phyloP scores from a whole-genome alignment of 2,329 filamentous ascomycete species.

The Apiospora phragmitis region DNA sequence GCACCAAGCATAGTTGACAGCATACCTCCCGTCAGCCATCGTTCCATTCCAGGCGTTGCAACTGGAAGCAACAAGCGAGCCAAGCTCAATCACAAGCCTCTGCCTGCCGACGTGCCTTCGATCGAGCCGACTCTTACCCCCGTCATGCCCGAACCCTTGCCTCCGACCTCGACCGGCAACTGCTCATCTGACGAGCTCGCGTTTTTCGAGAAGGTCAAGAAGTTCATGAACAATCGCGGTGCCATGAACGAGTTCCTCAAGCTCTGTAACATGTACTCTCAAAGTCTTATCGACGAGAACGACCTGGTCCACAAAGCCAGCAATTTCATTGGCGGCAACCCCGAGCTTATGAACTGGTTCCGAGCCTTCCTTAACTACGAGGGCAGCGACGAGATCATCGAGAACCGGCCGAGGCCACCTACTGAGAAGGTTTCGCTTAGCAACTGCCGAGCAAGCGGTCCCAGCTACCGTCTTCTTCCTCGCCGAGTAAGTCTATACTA shows the following conservation, averaged over 20 bases:
- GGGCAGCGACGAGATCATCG: constrained; percentile 73
- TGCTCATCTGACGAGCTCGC: constrained; percentile 82
- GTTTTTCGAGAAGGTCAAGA: constrained; percentile 97
- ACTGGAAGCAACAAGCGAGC: constrained; percentile 60
- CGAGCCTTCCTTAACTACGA: constrained; percentile 80
- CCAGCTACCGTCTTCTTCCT: constrained; percentile 90
- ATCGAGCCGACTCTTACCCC: constrained; percentile 89
- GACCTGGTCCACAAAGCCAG: constrained; percentile 80
- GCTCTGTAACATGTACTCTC: constrained; percentile 91
- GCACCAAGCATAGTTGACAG: constrained; percentile 40
- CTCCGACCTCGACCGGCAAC: constrained; percentile 71
- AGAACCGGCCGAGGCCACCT: constrained; percentile 75
- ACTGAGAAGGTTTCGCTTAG: constrained; percentile 85
- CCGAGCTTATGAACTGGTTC: constrained; percentile 87
- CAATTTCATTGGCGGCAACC: constrained; percentile 83
- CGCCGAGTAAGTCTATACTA: constrained; percentile 58
- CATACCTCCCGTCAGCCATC: constrained; percentile 37
- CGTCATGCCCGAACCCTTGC: constrained; percentile 81
- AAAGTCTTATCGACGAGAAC: constrained; percentile 86
- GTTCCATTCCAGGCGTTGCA: constrained; percentile 36
- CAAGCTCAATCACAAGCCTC: constrained; percentile 72
- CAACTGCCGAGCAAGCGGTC: constrained; percentile 92
- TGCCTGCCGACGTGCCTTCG: constrained; percentile 57
- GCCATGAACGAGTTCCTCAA: constrained; percentile 96
- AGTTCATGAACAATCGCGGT: constrained; percentile 89